A percentile compares a stretch with the other conserved stretches of the same genome.
Conservation (phyloP, 78 protist species). For the Dictyostelium brefeldianum region DNA sequence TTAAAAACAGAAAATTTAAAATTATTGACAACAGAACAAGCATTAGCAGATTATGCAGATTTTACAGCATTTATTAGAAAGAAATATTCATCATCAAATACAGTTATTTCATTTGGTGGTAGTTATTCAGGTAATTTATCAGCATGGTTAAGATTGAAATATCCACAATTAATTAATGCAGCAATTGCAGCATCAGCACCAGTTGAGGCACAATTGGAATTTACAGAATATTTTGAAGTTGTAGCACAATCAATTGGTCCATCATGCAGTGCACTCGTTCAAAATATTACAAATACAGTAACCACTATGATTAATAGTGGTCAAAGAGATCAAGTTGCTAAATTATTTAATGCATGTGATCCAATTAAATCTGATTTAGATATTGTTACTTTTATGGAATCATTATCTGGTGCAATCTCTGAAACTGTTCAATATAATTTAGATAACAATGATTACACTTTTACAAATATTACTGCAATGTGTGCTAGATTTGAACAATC, state of each 20-base stretch:
- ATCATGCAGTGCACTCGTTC: conserved; percentile 25
- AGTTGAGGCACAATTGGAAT: conserved; percentile 82
- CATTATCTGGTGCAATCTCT: conserved; percentile 28
- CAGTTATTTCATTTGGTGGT: conserved; percentile 82
- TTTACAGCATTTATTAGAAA: conserved; percentile 32
- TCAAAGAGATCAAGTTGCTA: conserved; percentile 46
- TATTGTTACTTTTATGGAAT: conserved; percentile 74
- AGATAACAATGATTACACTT: conserved; percentile 45
- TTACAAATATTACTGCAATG: conserved; percentile 39
- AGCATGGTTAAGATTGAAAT: conserved; percentile 66
- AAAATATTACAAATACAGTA: conserved; percentile 26
- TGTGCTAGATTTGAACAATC: conserved; percentile 4
- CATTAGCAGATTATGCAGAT: conserved; percentile 85
- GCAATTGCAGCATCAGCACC: conserved; percentile 88
- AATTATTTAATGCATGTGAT: conserved; percentile 62
- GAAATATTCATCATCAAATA: conserved; percentile 43
- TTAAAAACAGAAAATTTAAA: conserved; percentile 40
- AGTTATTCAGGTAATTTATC: conserved; percentile 80
- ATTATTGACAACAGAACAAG: conserved; percentile 81
- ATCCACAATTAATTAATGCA: conserved; percentile 74
- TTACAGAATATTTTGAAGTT: conserved; percentile 83
- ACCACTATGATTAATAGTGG: conserved; percentile 28
- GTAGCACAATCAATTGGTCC: conserved; percentile 57
- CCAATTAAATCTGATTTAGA: conserved; percentile 46
- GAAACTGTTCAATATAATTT: conserved; percentile 78